Conservation (phyloP, 2,329 filamentous ascomycete species). For the Diaporthe aspalathi region DNA sequence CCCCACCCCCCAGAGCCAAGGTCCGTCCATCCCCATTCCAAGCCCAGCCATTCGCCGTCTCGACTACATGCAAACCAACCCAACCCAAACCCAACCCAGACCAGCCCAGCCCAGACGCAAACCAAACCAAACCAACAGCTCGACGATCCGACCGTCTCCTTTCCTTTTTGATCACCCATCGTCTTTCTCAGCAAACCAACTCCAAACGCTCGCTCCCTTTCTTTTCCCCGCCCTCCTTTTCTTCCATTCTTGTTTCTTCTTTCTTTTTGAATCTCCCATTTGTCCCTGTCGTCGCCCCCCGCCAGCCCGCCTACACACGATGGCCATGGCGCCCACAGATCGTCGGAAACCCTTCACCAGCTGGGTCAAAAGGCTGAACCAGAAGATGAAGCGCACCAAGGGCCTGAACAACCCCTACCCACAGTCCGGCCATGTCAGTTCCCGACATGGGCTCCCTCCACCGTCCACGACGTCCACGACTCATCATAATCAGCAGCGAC, state of each 20-base stretch:
- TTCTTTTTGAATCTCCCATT: constrained; percentile 5
- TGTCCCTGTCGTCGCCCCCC: background rate
- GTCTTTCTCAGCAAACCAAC: constrained; percentile 39
- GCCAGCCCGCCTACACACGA: constrained; percentile 19
- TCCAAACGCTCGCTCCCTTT: constrained; percentile 39
- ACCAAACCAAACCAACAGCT: background rate
- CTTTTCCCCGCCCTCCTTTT: constrained; percentile 23
- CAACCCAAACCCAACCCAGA: constrained; percentile 15
- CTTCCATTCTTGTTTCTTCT: background rate
- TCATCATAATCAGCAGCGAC: constrained; percentile 17
- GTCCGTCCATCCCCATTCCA: constrained; percentile 22
- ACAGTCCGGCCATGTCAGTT: constrained; percentile 73
- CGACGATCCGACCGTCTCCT: constrained; percentile 12
- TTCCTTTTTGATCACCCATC: constrained; percentile 16
- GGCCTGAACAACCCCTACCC: constrained; percentile 94
- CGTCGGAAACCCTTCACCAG: constrained; percentile 89
- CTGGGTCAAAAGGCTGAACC: constrained; percentile 91
- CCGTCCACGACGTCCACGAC: constrained; percentile 49
- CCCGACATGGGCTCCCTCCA: constrained; percentile 29
- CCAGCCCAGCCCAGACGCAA: no score
- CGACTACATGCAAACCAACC: constrained; percentile 4
- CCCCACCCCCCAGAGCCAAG: background rate
- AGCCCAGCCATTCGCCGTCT: constrained; percentile 4
- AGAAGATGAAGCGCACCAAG: constrained; percentile 67
- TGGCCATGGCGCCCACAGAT: constrained; percentile 51